phyloP scores from a whole-genome alignment of 768 basidiomycete genomes.

The Suillus subalutaceus region DNA sequence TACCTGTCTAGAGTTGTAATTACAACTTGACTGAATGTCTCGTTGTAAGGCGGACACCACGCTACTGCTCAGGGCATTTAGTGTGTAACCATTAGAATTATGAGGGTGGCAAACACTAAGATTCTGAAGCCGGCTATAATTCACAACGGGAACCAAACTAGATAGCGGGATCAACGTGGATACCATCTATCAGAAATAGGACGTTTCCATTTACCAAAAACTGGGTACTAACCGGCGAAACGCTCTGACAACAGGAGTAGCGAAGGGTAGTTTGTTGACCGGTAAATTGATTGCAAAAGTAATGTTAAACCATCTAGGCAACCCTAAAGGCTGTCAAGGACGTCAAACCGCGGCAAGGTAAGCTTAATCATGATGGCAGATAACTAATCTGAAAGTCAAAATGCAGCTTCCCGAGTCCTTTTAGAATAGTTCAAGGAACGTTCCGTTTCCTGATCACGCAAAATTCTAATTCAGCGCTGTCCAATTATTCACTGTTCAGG shows the following conservation, averaged over 20 bases:
- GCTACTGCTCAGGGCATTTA: background rate
- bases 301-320: background rate
- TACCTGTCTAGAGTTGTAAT: constrained; percentile 1
- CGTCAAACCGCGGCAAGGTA: constrained; percentile 3
- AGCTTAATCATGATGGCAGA: constrained; percentile 1
- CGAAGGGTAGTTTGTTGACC: background rate
- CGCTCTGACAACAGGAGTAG: background rate
- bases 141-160: constrained; percentile 23
- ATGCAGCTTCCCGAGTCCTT: background rate
- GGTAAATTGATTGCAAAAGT: constrained; percentile 7
- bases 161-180: constrained; percentile 20
- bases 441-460: background rate
- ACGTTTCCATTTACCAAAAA: constrained; percentile 12
- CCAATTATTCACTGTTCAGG: background rate
- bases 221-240: background rate
- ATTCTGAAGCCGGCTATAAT: background rate
- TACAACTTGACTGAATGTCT: background rate
- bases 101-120: constrained; percentile 13
- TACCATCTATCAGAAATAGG: constrained; percentile 14
- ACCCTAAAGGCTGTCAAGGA: constrained; percentile 3
- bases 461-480: background rate
- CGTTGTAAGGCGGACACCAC: background rate
- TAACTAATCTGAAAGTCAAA: constrained; percentile 4
- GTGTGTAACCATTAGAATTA: background rate
- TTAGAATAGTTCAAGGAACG: constrained; percentile 5